Evolutionary conservation across 1,284 basidiomycete genomes (phyloP).

Genomic region (Heterobasidion parviporum): DNA sequence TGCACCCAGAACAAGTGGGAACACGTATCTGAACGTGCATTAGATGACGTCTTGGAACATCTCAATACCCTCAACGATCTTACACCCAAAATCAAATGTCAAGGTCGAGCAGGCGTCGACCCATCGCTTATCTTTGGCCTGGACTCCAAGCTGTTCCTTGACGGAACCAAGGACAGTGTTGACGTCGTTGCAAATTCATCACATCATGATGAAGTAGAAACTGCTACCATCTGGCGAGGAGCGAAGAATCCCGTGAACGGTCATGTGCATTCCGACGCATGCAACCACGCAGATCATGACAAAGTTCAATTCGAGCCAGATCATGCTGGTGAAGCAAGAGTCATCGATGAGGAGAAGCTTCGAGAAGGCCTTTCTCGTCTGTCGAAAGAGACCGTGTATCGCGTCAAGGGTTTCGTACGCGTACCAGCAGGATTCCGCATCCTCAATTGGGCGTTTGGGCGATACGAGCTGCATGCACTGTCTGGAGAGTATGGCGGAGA

Average conservation of each 20-base stretch:
- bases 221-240: constrained; percentile 43
- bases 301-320: constrained; percentile 1
- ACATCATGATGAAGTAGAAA: constrained; percentile 81
- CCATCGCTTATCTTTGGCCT: constrained; percentile 78
- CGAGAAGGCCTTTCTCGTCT: constrained; percentile 41
- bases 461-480: constrained; percentile 58
- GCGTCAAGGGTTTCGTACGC: constrained; percentile 77
- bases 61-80: constrained; percentile 83
- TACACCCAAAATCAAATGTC: constrained; percentile 75
- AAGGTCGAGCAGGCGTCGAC: constrained; percentile 57
- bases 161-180: constrained; percentile 16
- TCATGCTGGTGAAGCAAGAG: neutral
- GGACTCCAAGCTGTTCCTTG: constrained; percentile 67
- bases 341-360: constrained; percentile 27
- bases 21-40: constrained; percentile 62
- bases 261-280: constrained; percentile 17
- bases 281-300: constrained; percentile 13
- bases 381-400: constrained; percentile 63
- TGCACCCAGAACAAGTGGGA: constrained; percentile 77
- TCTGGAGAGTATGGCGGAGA: constrained; percentile 24
- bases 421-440: constrained; percentile 47
- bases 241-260: neutral
- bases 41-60: constrained; percentile 79
- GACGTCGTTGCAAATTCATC: constrained; percentile 16
- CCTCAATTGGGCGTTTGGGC: constrained; percentile 88